Evolutionary conservation across 306 rosid species (phyloP), one percentile per base, ranked within the genome.

Genomic region (Parietaria judaica): DNA sequence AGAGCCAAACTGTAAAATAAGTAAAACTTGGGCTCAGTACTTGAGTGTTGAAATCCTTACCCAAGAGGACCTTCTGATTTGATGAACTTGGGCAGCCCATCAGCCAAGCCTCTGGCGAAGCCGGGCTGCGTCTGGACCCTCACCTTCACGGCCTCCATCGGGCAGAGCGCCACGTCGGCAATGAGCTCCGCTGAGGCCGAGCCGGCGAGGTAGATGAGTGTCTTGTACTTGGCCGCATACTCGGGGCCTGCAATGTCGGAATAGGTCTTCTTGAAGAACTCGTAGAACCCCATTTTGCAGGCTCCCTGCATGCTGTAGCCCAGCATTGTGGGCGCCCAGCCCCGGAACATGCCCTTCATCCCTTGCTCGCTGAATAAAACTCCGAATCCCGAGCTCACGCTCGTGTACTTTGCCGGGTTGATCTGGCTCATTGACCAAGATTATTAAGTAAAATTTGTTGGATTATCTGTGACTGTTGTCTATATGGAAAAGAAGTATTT

Each of bases 291-390:
- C 63, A 44, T 82, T 64, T 86, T 89, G 86, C 81, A 76, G 11
- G 97, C 97, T 49, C 97, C 97, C 63, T 89, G 97, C 55, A 70
- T 79, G 77, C 97, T 84, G 69, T 89, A 89, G 16, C 97, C 97
- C n/a, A 75, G 64, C 72, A 82, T 56, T 7, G 97, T 89, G 0
- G 97, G 97, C 61, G 58, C 92, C 97, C 95, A 89, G 8, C 97
- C 97, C 56, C 56, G 77, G 52, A 80, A 86, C 70, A 89, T 78
- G 1, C 97, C 97, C 72, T 36, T 80, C 6, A 46, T 66, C 1
- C 97, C 97, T 51, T 89, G 95, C 74, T 89, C 95, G 74, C 57
- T 89, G 11, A 84, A 34, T 68, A 84, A 53, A 38, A 89, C 65
- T 57, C 95, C 89, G 68, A 86, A 84, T 59, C 95, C 97, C 38